Evolutionary conservation across 352 stramenopile genomes (phyloP).

Genomic region (Phytophthora crassamura): DNA sequence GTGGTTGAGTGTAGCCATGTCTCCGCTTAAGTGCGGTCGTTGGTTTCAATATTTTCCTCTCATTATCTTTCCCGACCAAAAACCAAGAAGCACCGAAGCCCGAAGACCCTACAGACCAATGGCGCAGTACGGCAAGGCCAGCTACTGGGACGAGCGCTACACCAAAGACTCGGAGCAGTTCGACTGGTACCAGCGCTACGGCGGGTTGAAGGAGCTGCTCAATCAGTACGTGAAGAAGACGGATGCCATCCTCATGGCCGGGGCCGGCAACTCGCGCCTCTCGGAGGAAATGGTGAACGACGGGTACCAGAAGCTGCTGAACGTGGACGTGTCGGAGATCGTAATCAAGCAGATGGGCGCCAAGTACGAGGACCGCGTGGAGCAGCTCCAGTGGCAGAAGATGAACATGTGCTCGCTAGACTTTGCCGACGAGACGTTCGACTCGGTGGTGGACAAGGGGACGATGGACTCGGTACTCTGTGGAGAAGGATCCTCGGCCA

Average conservation of each 20-base stretch:
- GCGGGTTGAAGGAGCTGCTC: constrained; percentile 90
- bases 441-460: constrained; percentile 95
- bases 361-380: constrained; percentile 92
- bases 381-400: constrained; percentile 93
- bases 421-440: constrained; percentile 95
- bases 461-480: constrained; percentile 97
- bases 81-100: too few relatives aligned
- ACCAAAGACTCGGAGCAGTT: constrained; percentile 95
- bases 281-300: constrained; percentile 97
- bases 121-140: constrained; percentile 93
- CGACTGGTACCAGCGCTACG: constrained; percentile 95
- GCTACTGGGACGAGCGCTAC: constrained; percentile 96
- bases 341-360: constrained; percentile 95
- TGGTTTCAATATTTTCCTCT: too few relatives aligned
- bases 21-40: too few relatives aligned
- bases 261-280: constrained; percentile 93
- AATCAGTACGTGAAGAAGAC: constrained; percentile 95
- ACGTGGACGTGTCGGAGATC: constrained; percentile 96
- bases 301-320: constrained; percentile 94
- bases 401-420: constrained; percentile 96
- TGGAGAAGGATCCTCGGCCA: constrained; percentile 94
- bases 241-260: constrained; percentile 93
- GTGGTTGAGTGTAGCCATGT: too few relatives aligned
- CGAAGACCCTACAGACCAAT: too few relatives aligned
- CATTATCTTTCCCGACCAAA: too few relatives aligned